These are phyloP conservation scores for Salinomyces thailandicus DNA, from an alignment of 2,329 filamentous ascomycete genomes.

Conservation along the genomic window DNA sequence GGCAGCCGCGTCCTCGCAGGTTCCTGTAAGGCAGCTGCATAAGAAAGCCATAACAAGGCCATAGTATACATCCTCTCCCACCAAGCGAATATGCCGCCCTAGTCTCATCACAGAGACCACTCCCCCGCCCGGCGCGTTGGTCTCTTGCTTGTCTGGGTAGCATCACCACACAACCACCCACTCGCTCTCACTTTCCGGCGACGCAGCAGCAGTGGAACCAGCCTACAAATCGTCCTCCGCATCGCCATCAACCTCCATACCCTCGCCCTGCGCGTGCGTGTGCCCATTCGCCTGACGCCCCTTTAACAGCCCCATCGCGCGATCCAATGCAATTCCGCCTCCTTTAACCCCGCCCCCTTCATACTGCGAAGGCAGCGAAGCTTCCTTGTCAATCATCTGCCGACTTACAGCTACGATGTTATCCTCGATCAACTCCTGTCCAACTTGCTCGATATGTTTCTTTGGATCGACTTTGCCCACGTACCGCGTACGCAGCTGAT, in stretches of 20 bases:
- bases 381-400: constrained; percentile 99
- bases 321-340: not conserved
- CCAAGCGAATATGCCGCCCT: too few species aligned
- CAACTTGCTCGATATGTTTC: constrained; percentile 96
- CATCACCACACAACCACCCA: too few species aligned
- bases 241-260: constrained; percentile 17
- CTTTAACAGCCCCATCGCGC: constrained; percentile 7
- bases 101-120: too few species aligned
- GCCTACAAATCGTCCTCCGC: constrained; percentile 5
- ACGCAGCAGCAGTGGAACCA: not conserved
- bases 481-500: constrained; percentile 96
- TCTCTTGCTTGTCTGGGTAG: too few species aligned
- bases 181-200: not conserved
- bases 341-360: not conserved
- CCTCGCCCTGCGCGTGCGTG: constrained; percentile 6
- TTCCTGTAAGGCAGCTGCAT: too few species aligned
- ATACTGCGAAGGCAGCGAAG: constrained; percentile 60
- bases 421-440: constrained; percentile 94
- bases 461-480: constrained; percentile 98
- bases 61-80: too few species aligned
- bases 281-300: constrained; percentile 1
- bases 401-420: constrained; percentile 97
- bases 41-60: too few species aligned
- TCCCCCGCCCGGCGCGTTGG: too few species aligned
- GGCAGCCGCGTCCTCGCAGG: too few species aligned